Conservation (phyloP, 768 basidiomycete genomes). For the Boletus barrowsii region DNA sequence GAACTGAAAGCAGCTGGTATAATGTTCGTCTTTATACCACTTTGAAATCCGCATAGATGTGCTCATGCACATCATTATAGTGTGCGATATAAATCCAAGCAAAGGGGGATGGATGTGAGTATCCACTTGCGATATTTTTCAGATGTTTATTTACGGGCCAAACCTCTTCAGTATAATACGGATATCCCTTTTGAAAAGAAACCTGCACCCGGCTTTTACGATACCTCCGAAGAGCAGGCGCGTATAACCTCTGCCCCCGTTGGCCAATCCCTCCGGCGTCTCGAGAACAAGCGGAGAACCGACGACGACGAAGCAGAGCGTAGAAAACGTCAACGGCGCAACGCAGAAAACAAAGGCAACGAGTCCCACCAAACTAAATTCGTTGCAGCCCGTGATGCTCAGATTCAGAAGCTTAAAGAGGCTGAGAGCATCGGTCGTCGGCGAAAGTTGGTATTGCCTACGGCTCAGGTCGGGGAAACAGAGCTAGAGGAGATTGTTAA, state of each 20-base stretch:
- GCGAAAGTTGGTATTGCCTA: conserved; percentile 78
- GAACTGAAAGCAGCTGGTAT: conserved; percentile 98
- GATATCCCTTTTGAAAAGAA: conserved; percentile 99
- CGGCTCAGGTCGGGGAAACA: conserved; percentile 88
- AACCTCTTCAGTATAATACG: conserved; percentile 74
- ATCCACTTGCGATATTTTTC: not conserved
- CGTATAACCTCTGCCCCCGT: conserved; percentile 84
- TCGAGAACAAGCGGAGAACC: conserved; percentile 93
- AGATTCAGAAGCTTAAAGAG: conserved; percentile 97
- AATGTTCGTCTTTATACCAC: conserved; percentile 53
- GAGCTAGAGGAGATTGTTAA: conserved; percentile 99
- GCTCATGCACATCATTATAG: conserved; percentile 35
- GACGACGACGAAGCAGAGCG: conserved; percentile 93
- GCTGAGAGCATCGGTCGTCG: conserved; percentile 92
- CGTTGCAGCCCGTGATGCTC: conserved; percentile 93
- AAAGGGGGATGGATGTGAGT: conserved; percentile 95
- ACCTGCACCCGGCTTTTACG: conserved; percentile 93
- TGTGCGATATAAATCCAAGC: conserved; percentile 91
- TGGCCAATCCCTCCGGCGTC: conserved; percentile 84
- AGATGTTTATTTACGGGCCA: not conserved
- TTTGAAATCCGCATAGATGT: not conserved
- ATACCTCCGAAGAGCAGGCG: conserved; percentile 91
- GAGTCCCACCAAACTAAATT: conserved; percentile 86
- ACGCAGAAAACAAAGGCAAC: conserved; percentile 59
- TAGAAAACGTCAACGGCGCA: conserved; percentile 81